Base-by-base conservation (phyloP, 495 filamentous ascomycete species). In the Hyphodiscus hymeniophilus region DNA sequence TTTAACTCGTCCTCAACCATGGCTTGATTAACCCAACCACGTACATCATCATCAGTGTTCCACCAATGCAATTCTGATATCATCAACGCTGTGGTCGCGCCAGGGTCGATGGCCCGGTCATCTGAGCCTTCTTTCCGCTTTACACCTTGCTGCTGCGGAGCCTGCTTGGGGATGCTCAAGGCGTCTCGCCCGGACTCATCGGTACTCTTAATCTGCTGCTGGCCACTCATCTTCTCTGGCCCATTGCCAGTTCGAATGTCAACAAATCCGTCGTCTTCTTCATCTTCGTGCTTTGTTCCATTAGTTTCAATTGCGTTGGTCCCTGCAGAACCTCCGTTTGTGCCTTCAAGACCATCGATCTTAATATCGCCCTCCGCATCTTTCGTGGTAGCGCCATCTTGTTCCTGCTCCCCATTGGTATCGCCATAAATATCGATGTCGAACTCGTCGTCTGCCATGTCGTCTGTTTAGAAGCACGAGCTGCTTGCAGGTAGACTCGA, bases 341-440 rank as follows among this genome's bases (percentile, higher is more conserved):
- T 38, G 8, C 57, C 56, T 17, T 69, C 69, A 31, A 65, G 60
- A 28, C 71, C 68, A 38, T 70, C 69, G 48, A 74, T 69, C 23
- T 71, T 61, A 39, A 69, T 72, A 32, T 77, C 67, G 39, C 61
- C 55, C 38, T 66, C 65, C 43, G 68, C 63, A 43, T 64, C 58
- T 21, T 72, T 54, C 42, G 51, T 58, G 17, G 45, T 50, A 16
- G 35, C 26, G 3, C 20, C 38, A 21, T 50, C 38, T 22, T 50
- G 31, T 26, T 68, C 63, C 40, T 69, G 65, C 42, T 63, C 59
- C 15, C 71, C 65, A 48, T 75, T 73, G 46, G 82, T 81, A 62
- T 96, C 85, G 52, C 88, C 91, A 64, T 95, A 96, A 67, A 96
- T 89, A 65, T 97, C 94, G 75, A 96, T 94, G 63, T 97, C 92